A percentile compares a stretch with the other conserved stretches of the same genome.
Conservation (phyloP, 2,329 filamentous ascomycete genomes). For the Botrytis pseudocinerea region DNA sequence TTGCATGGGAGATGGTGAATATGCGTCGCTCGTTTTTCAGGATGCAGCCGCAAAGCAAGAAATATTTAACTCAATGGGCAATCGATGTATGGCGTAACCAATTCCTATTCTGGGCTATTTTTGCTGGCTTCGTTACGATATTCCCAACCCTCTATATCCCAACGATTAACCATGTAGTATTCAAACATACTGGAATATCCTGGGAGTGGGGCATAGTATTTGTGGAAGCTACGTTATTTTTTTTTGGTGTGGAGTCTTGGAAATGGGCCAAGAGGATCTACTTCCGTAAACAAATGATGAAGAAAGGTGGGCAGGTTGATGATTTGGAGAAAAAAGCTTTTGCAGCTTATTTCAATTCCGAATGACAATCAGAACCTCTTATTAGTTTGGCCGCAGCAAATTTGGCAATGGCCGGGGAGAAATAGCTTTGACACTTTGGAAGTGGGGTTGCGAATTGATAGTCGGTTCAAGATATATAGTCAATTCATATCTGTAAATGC, state of each 20-base stretch:
- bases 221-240: constrained; percentile 60
- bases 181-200: constrained; percentile 63
- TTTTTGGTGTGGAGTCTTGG: constrained; percentile 63
- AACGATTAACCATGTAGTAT: constrained; percentile 63
- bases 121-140: constrained; percentile 56
- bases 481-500: too few relatives aligned
- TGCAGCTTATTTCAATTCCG: too few relatives aligned
- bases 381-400: too few relatives aligned
- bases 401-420: not conserved
- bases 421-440: not conserved
- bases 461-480: too few relatives aligned
- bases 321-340: too few relatives aligned
- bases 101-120: constrained; percentile 68
- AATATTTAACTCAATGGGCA: constrained; percentile 66
- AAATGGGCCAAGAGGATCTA: constrained; percentile 62
- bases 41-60: constrained; percentile 64
- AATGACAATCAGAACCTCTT: too few relatives aligned
- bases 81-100: constrained; percentile 69
- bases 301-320: not conserved
- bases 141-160: constrained; percentile 69
- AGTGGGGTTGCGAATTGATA: too few relatives aligned
- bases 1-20: constrained; percentile 77
- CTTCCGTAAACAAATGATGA: not conserved
- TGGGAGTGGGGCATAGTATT: constrained; percentile 73
- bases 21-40: constrained; percentile 73